A percentile compares a stretch with the other conserved stretches of the same genome.
Conservation (phyloP, 352 stramenopile species). For the Phytophthora brassicae region DNA sequence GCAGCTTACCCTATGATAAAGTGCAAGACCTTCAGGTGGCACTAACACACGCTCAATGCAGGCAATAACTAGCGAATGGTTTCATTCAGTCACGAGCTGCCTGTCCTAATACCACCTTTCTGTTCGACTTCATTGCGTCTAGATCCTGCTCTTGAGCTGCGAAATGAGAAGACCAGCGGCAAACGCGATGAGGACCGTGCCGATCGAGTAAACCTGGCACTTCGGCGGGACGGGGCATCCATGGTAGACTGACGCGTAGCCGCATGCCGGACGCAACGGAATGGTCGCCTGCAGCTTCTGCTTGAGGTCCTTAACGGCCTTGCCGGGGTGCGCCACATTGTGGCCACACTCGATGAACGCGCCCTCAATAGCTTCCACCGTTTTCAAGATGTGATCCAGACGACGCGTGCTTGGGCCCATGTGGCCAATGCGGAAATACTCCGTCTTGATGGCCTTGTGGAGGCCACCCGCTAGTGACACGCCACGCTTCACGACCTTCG, state of each 20-base stretch:
- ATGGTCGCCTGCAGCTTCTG: conserved; percentile 56
- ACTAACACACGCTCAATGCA: no score
- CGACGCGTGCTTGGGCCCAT: conserved; percentile 79
- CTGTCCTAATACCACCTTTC: conserved; percentile 1
- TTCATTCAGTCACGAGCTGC: conserved; percentile 20
- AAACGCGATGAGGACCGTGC: conserved; percentile 58
- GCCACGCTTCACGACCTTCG: conserved; percentile 68
- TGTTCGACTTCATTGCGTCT: conserved; percentile 10
- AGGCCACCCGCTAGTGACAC: conserved; percentile 74
- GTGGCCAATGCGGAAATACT: conserved; percentile 87
- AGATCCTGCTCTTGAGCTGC: conserved; percentile 55
- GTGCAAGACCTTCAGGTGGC: no score
- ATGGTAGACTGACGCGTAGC: conserved; percentile 43
- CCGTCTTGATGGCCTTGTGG: conserved; percentile 82
- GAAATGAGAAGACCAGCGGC: conserved; percentile 58
- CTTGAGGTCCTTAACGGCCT: conserved; percentile 55
- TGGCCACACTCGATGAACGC: conserved; percentile 75
- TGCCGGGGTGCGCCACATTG: conserved; percentile 54
- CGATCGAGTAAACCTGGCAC: conserved; percentile 71
- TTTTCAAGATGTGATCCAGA: conserved; percentile 77
- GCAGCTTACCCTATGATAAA: not conserved
- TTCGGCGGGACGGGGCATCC: conserved; percentile 69
- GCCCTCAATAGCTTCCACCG: conserved; percentile 67
- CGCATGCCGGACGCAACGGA: conserved; percentile 49
- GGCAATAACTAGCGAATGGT: not conserved